A percentile compares a stretch with the other conserved stretches of the same genome.
Conservation (phyloP, 2,329 filamentous ascomycete species). For the Peltaster fructicola region DNA sequence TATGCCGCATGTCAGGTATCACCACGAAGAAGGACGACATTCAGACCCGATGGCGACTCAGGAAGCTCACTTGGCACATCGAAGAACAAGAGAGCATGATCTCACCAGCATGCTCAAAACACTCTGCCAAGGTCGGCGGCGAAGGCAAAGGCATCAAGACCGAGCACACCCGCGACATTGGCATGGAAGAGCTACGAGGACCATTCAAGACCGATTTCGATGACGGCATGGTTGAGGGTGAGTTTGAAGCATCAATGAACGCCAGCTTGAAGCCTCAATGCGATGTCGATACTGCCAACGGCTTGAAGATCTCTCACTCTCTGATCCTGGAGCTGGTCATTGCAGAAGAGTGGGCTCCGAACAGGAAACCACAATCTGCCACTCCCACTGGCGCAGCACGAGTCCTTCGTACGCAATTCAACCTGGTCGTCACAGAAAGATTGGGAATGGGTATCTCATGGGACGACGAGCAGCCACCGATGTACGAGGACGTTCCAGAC, state of each 20-base stretch:
- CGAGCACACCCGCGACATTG: slow-evolving; percentile 59
- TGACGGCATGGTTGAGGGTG: slow-evolving; percentile 55
- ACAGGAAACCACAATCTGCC: slow-evolving; percentile 53
- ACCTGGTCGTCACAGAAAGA: slow-evolving; percentile 62
- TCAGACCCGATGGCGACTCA: slow-evolving; percentile 72
- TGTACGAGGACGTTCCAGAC: slow-evolving; percentile 83
- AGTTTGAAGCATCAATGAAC: slow-evolving; percentile 51
- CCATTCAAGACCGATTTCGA: slow-evolving; percentile 80
- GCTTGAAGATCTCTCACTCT: slow-evolving; percentile 65
- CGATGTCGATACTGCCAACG: slow-evolving; percentile 56
- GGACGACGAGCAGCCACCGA: slow-evolving; percentile 88
- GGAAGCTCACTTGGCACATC: slow-evolving; percentile 82
- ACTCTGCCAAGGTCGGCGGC: slow-evolving; percentile 47
- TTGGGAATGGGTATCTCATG: slow-evolving; percentile 80
- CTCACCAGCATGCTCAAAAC: slow-evolving; percentile 63
- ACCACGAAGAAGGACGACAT: slow-evolving; percentile 49
- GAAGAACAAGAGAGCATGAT: slow-evolving; percentile 72
- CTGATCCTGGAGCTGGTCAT: slow-evolving; percentile 89
- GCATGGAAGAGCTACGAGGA: slow-evolving; percentile 60
- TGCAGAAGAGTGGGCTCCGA: slow-evolving; percentile 63
- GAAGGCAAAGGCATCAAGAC: slow-evolving; percentile 55
- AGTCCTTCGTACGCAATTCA: slow-evolving; percentile 85
- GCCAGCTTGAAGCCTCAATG: slow-evolving; percentile 50
- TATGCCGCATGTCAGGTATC: slow-evolving; percentile 72
- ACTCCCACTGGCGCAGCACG: slow-evolving; percentile 81